A percentile compares a stretch with the other conserved stretches of the same genome.
These are phyloP conservation scores for Aquilaria sinensis DNA, from an alignment of 345 rosid genomes.

Conservation along the genomic window DNA sequence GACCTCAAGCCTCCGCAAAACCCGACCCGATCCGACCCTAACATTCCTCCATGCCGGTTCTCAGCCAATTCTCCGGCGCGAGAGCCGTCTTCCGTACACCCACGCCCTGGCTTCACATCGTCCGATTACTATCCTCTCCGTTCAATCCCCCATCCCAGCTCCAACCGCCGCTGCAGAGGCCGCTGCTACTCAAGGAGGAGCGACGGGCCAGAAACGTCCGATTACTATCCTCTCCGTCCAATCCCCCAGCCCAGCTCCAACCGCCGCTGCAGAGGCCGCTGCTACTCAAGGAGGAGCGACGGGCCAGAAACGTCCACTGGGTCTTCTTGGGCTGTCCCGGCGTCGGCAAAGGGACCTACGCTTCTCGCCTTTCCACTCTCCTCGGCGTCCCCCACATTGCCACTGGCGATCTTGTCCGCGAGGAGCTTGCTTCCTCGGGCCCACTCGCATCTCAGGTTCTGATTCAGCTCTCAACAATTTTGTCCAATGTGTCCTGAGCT, in stretches of 20 bases:
- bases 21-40: background rate
- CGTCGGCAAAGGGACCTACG: slow-evolving; percentile 96
- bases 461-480: too few relatives aligned
- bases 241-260: slow-evolving; percentile 36
- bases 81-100: background rate
- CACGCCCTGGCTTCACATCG: too few relatives aligned
- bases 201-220: slow-evolving; percentile 41
- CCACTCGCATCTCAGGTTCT: slow-evolving; percentile 73
- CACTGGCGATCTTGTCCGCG: slow-evolving; percentile 98
- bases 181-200: slow-evolving; percentile 17
- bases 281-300: slow-evolving; percentile 15
- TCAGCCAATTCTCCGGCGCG: slow-evolving; percentile 20
- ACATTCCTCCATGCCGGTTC: slow-evolving; percentile 25
- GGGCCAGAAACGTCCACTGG: slow-evolving; percentile 71
- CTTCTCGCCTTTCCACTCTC: slow-evolving; percentile 80
- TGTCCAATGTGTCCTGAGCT: background rate
- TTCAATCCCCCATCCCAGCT: slow-evolving; percentile 37
- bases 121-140: slow-evolving; percentile 16
- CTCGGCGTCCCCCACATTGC: slow-evolving; percentile 91
- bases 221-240: slow-evolving; percentile 18
- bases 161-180: slow-evolving; percentile 20
- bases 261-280: slow-evolving; percentile 21
- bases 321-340: slow-evolving; percentile 98
- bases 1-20: background rate
- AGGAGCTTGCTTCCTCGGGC: slow-evolving; percentile 75